These are phyloP conservation scores for Russula compacta DNA, from an alignment of 768 basidiomycete species.

Conservation along the genomic window DNA sequence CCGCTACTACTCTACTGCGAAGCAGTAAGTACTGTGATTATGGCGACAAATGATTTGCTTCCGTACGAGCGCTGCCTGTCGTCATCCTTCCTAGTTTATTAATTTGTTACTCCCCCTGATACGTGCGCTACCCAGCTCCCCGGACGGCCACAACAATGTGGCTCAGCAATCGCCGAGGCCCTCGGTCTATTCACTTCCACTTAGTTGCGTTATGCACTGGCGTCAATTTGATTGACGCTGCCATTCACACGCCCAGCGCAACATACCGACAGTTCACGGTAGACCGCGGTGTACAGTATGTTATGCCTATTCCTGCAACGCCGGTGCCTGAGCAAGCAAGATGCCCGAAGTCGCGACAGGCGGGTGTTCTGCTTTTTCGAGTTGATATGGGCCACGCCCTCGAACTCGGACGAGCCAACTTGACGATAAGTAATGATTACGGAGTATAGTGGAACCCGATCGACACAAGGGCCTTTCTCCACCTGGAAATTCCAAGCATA, in stretches of 20 bases:
- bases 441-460: neutral
- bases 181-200: neutral
- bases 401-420: neutral
- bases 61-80: neutral
- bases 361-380: neutral
- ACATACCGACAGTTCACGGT: neutral
- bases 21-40: no score
- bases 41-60: neutral
- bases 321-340: neutral
- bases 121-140: neutral
- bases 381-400: neutral
- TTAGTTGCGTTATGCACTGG: neutral
- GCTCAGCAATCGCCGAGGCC: neutral
- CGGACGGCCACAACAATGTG: neutral
- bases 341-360: neutral
- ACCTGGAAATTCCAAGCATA: neutral
- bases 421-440: neutral
- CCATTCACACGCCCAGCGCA: constrained; percentile 3
- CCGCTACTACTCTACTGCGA: no score
- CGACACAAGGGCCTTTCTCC: neutral
- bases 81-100: no score
- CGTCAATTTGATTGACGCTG: neutral
- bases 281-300: neutral
- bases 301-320: neutral
- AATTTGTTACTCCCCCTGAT: neutral